phyloP scores from a whole-genome alignment of 148 eudicot species.

The Dianthus caryophyllus region DNA sequence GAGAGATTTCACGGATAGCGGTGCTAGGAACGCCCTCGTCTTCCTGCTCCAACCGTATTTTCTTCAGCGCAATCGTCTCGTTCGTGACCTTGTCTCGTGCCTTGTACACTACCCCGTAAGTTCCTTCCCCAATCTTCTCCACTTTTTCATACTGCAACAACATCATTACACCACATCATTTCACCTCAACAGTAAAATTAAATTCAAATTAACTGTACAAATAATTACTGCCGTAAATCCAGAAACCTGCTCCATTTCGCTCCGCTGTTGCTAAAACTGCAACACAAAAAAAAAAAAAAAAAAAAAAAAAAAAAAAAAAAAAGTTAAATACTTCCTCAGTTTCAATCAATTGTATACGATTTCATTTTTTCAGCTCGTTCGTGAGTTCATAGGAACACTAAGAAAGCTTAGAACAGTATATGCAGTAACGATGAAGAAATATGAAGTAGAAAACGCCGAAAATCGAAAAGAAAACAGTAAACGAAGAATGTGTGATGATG shows the following conservation, averaged over 20 bases:
- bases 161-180: too few species aligned
- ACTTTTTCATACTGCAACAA: slow-evolving; percentile 75
- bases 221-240: too few species aligned
- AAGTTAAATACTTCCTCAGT: too few species aligned
- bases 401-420: too few species aligned
- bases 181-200: too few species aligned
- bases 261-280: not conserved
- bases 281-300: too few species aligned
- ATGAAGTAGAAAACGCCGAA: not conserved
- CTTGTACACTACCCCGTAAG: slow-evolving; percentile 95
- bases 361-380: too few species aligned
- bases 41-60: slow-evolving; percentile 92
- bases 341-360: too few species aligned
- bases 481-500: not conserved
- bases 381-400: too few species aligned
- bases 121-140: slow-evolving; percentile 98
- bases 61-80: slow-evolving; percentile 90
- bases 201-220: too few species aligned
- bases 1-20: slow-evolving; percentile 92
- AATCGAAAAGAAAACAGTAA: not conserved
- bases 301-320: too few species aligned
- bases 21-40: slow-evolving; percentile 99
- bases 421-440: not conserved
- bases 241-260: slow-evolving; percentile 25
- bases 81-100: slow-evolving; percentile 75